Evolutionary conservation across 2,329 filamentous ascomycete genomes (phyloP), one percentile per base, ranked within the genome.

Genomic region (Verticillium nonalfalfae): DNA sequence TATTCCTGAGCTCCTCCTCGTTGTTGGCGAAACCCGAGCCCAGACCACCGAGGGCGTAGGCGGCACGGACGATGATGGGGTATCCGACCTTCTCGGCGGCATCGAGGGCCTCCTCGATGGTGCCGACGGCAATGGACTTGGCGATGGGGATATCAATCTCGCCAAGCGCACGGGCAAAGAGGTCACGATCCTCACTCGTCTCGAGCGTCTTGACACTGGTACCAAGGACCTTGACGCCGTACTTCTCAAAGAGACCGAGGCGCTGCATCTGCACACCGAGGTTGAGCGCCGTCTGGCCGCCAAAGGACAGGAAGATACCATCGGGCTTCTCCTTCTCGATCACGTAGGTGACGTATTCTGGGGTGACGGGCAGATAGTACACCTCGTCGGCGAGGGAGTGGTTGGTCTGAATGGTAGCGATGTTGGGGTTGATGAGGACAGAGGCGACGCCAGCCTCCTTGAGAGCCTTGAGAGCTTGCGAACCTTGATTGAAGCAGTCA

Each of bases 91-190:
- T 85, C 65, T 90, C 85, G 38, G 94, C 95, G 64, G 95, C 95
- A 40, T 90, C 87, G 59, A 99, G 82, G 64, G 95, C 95, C 74
- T 97, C 93, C 61, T 98, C 95, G 63, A 98, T 84, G 40, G 93
- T 96, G 69, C 86, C 84, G 63, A 97, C 94, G 65, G 95, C 95
- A 70, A 97, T 93, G 7, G 93, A 97, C 79, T 97, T 91, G 61
- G 95, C 95, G 70, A 98, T 97, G 63, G 95, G 95, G 69, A 98
- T 98, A 73, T 97, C 84, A 73, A 99, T 99, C 81, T 98, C 94
- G 70, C 96, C 93, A 64, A 99, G 84, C 58, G 95, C 95, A 80
- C 96, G 93, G 64, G 94, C 88, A 75, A 99, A 99, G 66, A 98
- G 84, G 73, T 98, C 95, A 80, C 95, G 89, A 75, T 99, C 95